phyloP scores from a whole-genome alignment of 2,329 filamentous ascomycete species.

The Epichloe hybrida region DNA sequence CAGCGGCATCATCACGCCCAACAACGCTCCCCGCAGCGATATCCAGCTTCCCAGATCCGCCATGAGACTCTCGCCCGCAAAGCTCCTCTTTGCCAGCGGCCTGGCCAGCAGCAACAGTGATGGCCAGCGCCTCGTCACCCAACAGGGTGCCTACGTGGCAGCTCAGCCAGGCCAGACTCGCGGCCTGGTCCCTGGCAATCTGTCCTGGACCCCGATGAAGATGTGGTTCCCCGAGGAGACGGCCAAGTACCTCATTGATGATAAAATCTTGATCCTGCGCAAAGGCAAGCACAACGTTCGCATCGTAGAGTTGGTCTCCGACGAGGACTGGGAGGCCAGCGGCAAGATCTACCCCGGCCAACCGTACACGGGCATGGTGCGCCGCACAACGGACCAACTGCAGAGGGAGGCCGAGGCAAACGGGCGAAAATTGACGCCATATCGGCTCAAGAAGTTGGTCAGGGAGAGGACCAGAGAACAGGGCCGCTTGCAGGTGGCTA shows the following conservation, averaged over 20 bases:
- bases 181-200: conserved; percentile 32
- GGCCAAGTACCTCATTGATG: conserved; percentile 46
- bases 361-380: conserved; percentile 33
- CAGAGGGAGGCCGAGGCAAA: conserved; percentile 20
- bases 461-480: conserved; percentile 8
- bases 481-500: conserved; percentile 18
- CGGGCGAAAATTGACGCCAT: conserved; percentile 14
- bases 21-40: conserved; percentile 38
- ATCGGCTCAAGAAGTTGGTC: conserved; percentile 17
- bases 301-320: conserved; percentile 44
- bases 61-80: conserved; percentile 41
- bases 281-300: conserved; percentile 51
- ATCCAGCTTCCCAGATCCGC: conserved; percentile 46
- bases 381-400: conserved; percentile 28
- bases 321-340: conserved; percentile 37
- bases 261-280: conserved; percentile 43
- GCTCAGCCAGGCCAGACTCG: conserved; percentile 31
- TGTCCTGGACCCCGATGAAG: conserved; percentile 50
- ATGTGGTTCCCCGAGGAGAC: conserved; percentile 44
- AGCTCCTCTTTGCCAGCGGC: conserved; percentile 46
- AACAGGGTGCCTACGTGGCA: conserved; percentile 48
- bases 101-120: conserved; percentile 43
- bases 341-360: conserved; percentile 41
- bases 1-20: conserved; percentile 23
- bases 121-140: conserved; percentile 41